Conservation (phyloP, 495 filamentous ascomycete genomes). For the Penicillium taxi region DNA sequence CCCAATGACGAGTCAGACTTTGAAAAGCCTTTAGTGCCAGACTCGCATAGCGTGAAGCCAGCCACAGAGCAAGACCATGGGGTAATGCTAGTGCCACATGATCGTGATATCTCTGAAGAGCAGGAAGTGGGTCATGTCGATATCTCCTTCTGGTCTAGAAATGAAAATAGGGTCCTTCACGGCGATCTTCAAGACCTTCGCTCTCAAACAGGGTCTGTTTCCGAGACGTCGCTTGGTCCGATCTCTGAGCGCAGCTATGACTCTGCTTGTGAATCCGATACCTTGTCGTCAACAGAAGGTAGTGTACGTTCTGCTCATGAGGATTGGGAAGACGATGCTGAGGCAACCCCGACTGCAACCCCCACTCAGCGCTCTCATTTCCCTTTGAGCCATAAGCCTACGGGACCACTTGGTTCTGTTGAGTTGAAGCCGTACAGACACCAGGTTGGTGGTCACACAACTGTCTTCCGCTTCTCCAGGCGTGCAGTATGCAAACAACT, state of each 20-base stretch:
- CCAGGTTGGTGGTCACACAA: conserved; percentile 94
- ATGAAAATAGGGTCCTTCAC: conserved; percentile 53
- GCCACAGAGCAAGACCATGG: conserved; percentile 26
- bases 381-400: conserved; percentile 25
- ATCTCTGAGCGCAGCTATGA: conserved; percentile 35
- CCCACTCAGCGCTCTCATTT: conserved; percentile 34
- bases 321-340: conserved; percentile 49
- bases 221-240: conserved; percentile 28
- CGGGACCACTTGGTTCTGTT: conserved; percentile 74
- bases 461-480: conserved; percentile 89
- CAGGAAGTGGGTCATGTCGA: conserved; percentile 44
- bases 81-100: conserved; percentile 26
- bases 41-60: conserved; percentile 25
- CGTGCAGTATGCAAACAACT: conserved; percentile 96
- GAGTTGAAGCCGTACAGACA: conserved; percentile 95
- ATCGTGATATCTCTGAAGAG: conserved; percentile 23
- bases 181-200: conserved; percentile 45
- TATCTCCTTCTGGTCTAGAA: conserved; percentile 54
- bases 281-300: conserved; percentile 49
- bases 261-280: conserved; percentile 54
- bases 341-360: conserved; percentile 54
- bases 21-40: conserved; percentile 42
- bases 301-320: conserved; percentile 41
- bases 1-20: conserved; percentile 28
- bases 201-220: conserved; percentile 24